Evolutionary conservation across 257 asterid species (phyloP), one percentile per base, ranked within the genome.

Genomic region (Nicotiana noctiflora): DNA sequence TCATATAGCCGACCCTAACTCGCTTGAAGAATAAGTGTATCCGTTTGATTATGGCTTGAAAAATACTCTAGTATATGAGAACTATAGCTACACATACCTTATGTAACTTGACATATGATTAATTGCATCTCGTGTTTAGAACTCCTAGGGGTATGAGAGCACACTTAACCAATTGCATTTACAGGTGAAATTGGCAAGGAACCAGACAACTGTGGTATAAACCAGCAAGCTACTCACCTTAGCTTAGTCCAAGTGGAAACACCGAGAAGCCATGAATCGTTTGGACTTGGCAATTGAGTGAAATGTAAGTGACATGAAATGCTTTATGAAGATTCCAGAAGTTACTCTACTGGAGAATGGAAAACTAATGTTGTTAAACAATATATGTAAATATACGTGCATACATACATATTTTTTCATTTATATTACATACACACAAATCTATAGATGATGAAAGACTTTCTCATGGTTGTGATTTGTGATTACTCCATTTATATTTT

Each of bases 261-360:
- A 70, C 23, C 59, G 59, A 70, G 77, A 70, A 70, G 59, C 77
- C 77, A 44, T 21, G 77, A 70, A 21, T 70, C 77, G 59, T 19
- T 70, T 70, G 37, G 59, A 44, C 59, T 19, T 70, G 37, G 2
- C 77, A 70, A 70, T 70, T 46, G 77, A 21, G 7, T 46, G 37
- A 44, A 1, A 12, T 10, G 13, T 46, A 19, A 3, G n/a, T 19
- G 19, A 68, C n/a, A n/a, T 68, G 57, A 68, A 19, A 12, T 12
- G 19, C 57, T 44, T 68, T 70, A 70, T 12, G 37, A 70, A 70
- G 34, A 70, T 70, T 21, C 14, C 13, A 12, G 59, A 70, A 70
- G 77, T 34, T 18, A 44, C 14, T 44, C 59, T 19, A 44, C 21
- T 21, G 77, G 14, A 40, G 1, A 68, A 68, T 40, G 77, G 40